Conservation (phyloP, 2,329 filamentous ascomycete genomes). For the Monilinia laxa region DNA sequence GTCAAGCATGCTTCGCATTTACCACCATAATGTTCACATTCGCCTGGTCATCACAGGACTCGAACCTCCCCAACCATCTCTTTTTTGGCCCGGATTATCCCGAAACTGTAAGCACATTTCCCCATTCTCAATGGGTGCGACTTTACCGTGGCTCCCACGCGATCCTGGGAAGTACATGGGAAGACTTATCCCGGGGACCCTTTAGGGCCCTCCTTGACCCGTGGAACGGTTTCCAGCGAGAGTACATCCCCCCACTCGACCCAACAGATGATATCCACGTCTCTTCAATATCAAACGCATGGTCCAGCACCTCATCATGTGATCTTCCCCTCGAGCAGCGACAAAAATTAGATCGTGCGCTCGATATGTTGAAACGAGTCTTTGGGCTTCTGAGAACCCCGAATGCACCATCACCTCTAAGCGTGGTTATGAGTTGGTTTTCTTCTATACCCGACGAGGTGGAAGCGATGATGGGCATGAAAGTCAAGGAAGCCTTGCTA, state of each 20-base stretch:
- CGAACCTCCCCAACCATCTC: conserved; percentile 31
- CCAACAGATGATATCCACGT: conserved; percentile 29
- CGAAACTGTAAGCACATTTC: conserved; percentile 16
- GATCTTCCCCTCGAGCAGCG: conserved; percentile 4
- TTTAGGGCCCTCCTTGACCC: conserved; percentile 32
- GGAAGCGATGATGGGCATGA: conserved; percentile 40
- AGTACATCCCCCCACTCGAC: conserved; percentile 26
- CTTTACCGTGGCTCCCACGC: conserved; percentile 39
- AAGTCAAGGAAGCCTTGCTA: conserved; percentile 43
- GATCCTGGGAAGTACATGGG: conserved; percentile 31
- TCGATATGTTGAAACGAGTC: conserved; percentile 26
- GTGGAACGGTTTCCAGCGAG: conserved; percentile 30
- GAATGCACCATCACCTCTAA: conserved; percentile 30
- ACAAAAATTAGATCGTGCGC: conserved; percentile 24
- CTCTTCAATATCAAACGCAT: conserved; percentile 27
- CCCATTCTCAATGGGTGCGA: conserved; percentile 38
- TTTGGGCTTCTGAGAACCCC: conserved; percentile 33
- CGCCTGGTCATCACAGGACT: conserved; percentile 37
- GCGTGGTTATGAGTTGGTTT: conserved; percentile 43
- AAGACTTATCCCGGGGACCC: conserved; percentile 32
- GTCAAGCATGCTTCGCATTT: conserved; percentile 40
- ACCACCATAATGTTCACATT: conserved; percentile 41
- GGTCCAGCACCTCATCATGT: conserved; percentile 22
- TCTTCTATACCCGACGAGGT: conserved; percentile 39
- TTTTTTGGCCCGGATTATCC: conserved; percentile 41